A percentile compares a stretch with the other conserved stretches of the same genome.
Conservation (phyloP, 345 rosid species). For the Hevea brasiliensis region DNA sequence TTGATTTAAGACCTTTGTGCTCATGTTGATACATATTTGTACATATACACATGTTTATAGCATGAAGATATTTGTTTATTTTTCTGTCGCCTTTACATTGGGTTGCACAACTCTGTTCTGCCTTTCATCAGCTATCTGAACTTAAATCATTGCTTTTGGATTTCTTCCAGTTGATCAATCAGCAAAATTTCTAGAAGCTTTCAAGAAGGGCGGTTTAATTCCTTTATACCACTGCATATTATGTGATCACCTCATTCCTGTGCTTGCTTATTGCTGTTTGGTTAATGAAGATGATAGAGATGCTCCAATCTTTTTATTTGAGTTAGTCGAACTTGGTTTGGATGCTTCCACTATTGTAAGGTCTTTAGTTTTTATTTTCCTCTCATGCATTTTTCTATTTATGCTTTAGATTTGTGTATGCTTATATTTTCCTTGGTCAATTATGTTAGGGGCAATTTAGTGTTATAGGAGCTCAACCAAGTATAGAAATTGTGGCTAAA, state of each 20-base stretch:
- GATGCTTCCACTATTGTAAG: slow-evolving; percentile 64
- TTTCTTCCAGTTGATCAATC: slow-evolving; percentile 50
- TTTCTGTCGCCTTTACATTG: not conserved
- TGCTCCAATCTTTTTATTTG: slow-evolving; percentile 92
- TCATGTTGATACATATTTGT: too few species aligned
- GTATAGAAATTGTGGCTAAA: slow-evolving; percentile 79
- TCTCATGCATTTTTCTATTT: not conserved
- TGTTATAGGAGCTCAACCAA: slow-evolving; percentile 89
- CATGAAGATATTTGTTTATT: not conserved
- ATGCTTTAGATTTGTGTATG: not conserved
- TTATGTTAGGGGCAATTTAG: slow-evolving; percentile 74
- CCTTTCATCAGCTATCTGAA: not conserved
- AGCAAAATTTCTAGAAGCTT: slow-evolving; percentile 60
- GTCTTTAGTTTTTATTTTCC: slow-evolving; percentile 6
- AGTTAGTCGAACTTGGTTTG: slow-evolving; percentile 82
- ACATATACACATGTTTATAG: not conserved
- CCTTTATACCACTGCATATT: slow-evolving; percentile 71
- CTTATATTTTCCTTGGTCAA: slow-evolving; percentile 4
- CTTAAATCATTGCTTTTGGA: not conserved
- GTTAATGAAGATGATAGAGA: slow-evolving; percentile 95
- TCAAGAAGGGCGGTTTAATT: slow-evolving; percentile 69
- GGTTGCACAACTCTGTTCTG: not conserved
- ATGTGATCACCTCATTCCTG: slow-evolving; percentile 91
- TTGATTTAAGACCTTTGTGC: too few species aligned
- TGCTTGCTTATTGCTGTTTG: slow-evolving; percentile 82